These are phyloP conservation scores for Rosa persica DNA, from an alignment of 306 rosid species.

Conservation along the genomic window DNA sequence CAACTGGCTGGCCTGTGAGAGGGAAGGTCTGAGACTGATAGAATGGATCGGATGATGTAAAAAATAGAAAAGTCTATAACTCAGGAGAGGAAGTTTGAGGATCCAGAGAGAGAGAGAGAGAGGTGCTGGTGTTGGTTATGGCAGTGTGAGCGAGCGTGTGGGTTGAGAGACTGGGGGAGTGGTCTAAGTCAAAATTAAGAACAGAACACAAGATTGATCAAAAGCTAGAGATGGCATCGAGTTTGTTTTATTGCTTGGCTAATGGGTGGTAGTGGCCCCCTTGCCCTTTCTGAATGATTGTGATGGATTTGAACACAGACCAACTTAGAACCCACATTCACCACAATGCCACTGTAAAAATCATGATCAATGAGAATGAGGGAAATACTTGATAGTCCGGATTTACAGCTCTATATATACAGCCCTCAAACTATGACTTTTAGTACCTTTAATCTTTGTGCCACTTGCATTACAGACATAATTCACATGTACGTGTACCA, in stretches of 20 bases:
- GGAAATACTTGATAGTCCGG: background rate
- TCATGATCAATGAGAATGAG: background rate
- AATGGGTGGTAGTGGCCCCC: slow-evolving; percentile 27
- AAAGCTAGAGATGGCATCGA: slow-evolving; percentile 8
- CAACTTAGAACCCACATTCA: background rate
- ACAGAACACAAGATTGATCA: slow-evolving; percentile 26
- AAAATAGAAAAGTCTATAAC: background rate
- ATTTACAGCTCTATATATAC: background rate
- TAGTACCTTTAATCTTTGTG: background rate
- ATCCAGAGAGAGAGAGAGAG: slow-evolving; percentile 12
- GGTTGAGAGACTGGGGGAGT: slow-evolving; percentile 1
- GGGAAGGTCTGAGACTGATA: background rate
- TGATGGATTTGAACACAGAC: slow-evolving; percentile 13
- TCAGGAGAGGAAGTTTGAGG: background rate
- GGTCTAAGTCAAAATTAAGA: slow-evolving; percentile 47
- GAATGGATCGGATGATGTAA: background rate
- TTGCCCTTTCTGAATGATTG: slow-evolving; percentile 36
- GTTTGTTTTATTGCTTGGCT: slow-evolving; percentile 40
- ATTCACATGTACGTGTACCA: background rate
- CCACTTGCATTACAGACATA: background rate
- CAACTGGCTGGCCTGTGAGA: background rate
- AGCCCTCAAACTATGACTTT: slow-evolving; percentile 1
- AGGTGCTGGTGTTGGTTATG: slow-evolving; percentile 11
- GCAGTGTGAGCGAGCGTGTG: slow-evolving; percentile 35
- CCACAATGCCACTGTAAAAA: slow-evolving; percentile 8